Base-by-base conservation (phyloP, 75 land plant genomes). In the Ceratopteris richardii region DNA sequence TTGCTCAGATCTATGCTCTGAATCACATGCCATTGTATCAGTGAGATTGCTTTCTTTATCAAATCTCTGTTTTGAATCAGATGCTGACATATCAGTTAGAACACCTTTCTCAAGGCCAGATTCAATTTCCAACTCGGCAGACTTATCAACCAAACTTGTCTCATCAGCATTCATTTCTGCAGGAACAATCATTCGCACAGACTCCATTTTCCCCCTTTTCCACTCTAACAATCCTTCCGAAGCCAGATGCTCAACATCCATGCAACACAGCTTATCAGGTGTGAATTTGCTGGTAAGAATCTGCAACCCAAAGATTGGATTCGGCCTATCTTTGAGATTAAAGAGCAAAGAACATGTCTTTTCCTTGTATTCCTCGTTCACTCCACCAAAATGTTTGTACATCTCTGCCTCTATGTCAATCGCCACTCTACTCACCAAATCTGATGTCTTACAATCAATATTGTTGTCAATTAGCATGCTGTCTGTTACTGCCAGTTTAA, bases 161-260 rank as follows among this genome's bases (percentile, higher is more conserved):
- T 68, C 54, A 47, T 82, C 83, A 57, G 79, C 78, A 27, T 86
- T 86, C 2, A 80, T 44, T 58, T 95, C 99, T 7, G 97, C 82
- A 26, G 90, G 68, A 42, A 95, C 91, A 7, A 83, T 80, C 97
- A 79, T 87, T 42, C 87, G 81, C 20, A 79, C 96, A 62, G 82
- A 72, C 50, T 88, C 99, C 71, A 92, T 97, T 63, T 95, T 95
- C 16, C 92, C 97, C 30, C 66, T 77, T 46, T 97, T 73, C 99
- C 99, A 95, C 64, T 95, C 63, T 17, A 92, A 90, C 26, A 95
- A 80, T 76, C 90, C 99, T 70, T 87, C 82, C 31, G 96, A 90
- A 62, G 99, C 99, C 54, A 95, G 80, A 57, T 95, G 93, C 67
- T 90, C 99, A 9, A 84, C 89, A 39, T 75, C 79, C 99, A 95